Conservation (phyloP, 202 grass and related monocot species). For the Panicum virgatum region DNA sequence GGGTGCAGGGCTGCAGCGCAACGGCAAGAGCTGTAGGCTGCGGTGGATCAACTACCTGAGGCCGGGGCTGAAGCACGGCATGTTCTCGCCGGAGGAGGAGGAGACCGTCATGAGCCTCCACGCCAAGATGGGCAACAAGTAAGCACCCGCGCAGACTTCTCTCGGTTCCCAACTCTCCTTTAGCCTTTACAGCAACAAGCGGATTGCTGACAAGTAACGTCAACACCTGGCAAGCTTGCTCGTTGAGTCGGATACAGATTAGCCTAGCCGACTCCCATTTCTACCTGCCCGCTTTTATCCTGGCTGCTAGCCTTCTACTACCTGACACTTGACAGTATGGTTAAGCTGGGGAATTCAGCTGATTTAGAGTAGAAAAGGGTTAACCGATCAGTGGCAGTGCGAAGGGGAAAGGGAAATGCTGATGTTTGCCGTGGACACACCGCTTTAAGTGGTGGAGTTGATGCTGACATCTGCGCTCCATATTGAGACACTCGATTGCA, state of each 20-base stretch:
- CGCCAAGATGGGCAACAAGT: slow-evolving; percentile 76
- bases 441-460: slow-evolving; percentile 56
- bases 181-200: neutral
- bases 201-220: neutral
- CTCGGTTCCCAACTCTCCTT: slow-evolving; percentile 13
- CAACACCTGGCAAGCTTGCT: neutral
- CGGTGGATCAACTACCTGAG: slow-evolving; percentile 93
- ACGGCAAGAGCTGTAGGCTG: slow-evolving; percentile 88
- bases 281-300: neutral
- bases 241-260: neutral
- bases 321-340: neutral
- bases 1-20: slow-evolving; percentile 64
- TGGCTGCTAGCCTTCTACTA: slow-evolving; percentile 5
- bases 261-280: neutral
- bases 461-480: slow-evolving; percentile 58
- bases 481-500: slow-evolving; percentile 37
- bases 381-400: slow-evolving; percentile 10
- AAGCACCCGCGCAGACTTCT: slow-evolving; percentile 41
- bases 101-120: slow-evolving; percentile 70
- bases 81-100: slow-evolving; percentile 67
- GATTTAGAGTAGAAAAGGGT: slow-evolving; percentile 19
- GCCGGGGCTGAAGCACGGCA: slow-evolving; percentile 85
- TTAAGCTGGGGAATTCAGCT: slow-evolving; percentile 21
- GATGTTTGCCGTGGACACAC: slow-evolving; percentile 54
- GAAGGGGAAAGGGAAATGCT: slow-evolving; percentile 50